Evolutionary conservation across 176 grass and related monocot genomes (phyloP).

Genomic region (Triticum dicoccoides): DNA sequence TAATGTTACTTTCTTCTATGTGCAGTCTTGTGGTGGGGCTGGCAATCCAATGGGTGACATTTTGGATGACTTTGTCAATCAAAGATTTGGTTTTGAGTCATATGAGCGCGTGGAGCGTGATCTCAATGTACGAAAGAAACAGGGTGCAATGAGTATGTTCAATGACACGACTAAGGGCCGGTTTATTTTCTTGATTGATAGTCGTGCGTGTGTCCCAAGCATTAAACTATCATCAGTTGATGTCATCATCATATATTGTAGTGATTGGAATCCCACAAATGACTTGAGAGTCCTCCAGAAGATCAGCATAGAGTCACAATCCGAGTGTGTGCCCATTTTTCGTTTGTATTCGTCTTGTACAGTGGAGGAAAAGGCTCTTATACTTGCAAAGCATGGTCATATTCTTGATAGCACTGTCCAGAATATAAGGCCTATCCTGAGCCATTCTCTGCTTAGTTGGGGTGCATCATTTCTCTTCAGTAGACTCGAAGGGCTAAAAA

Average conservation of each 20-base stretch:
- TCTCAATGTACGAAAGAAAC: constrained; percentile 60
- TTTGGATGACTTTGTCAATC: constrained; percentile 88
- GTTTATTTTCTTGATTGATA: constrained; percentile 90
- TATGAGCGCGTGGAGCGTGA: constrained; percentile 74
- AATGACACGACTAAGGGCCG: constrained; percentile 79
- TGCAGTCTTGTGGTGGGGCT: constrained; percentile 64
- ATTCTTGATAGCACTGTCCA: constrained; percentile 62
- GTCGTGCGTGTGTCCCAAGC: constrained; percentile 75
- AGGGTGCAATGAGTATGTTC: constrained; percentile 71
- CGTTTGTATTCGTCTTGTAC: constrained; percentile 77
- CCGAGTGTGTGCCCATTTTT: constrained; percentile 54
- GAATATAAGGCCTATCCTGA: constrained; percentile 56
- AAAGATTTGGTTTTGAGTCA: constrained; percentile 81
- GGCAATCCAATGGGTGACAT: constrained; percentile 81
- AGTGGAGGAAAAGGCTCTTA: constrained; percentile 81
- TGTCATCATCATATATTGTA: constrained; percentile 77
- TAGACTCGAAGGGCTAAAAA: constrained; percentile 61
- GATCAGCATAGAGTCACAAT: constrained; percentile 67
- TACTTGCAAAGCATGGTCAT: constrained; percentile 74
- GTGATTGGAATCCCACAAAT: constrained; percentile 89
- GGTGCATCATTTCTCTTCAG: constrained; percentile 66
- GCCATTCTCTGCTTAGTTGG: constrained; percentile 87
- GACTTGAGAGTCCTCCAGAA: constrained; percentile 68
- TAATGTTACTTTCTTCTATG: constrained; percentile 33
- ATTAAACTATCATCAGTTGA: constrained; percentile 84